Percentiles rank a stretch among this genome's conserved stretches.
These are phyloP conservation scores for Porcisia deanei DNA, from an alignment of 208 protist genomes.

Conservation along the genomic window DNA sequence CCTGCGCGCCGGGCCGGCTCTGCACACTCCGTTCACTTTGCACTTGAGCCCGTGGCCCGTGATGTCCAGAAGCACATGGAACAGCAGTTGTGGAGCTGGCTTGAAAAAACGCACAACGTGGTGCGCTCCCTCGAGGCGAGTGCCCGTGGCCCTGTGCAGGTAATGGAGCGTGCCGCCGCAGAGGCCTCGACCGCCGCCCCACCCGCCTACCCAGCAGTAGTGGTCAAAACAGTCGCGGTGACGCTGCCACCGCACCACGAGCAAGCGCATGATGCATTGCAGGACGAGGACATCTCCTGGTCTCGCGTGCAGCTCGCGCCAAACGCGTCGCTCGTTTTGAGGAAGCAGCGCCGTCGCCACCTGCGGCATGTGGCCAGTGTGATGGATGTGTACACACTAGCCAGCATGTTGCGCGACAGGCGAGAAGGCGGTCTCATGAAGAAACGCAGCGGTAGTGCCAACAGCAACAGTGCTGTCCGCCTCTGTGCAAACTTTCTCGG, in stretches of 20 bases:
- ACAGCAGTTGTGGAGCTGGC: constrained; percentile 36
- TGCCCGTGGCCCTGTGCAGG: constrained; percentile 22
- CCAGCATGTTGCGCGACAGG: constrained; percentile 28
- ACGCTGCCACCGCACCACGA: constrained; percentile 19
- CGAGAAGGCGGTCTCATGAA: neutral
- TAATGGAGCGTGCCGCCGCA: constrained; percentile 11
- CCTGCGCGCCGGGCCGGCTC: neutral
- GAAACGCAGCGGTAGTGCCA: neutral
- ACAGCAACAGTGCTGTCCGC: neutral
- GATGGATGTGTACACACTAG: constrained; percentile 32
- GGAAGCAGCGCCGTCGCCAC: constrained; percentile 10
- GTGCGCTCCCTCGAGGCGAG: constrained; percentile 6
- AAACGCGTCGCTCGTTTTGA: constrained; percentile 11
- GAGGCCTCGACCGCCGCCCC: neutral
- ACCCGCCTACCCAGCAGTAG: neutral
- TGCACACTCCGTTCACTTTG: constrained; percentile 24
- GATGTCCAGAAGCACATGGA: constrained; percentile 37
- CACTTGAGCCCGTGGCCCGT: constrained; percentile 21
- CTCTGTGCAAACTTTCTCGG: neutral
- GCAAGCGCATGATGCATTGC: neutral
- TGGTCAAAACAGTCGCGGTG: constrained; percentile 32
- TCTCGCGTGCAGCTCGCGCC: constrained; percentile 29
- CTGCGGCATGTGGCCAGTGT: constrained; percentile 21
- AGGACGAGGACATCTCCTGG: constrained; percentile 21
- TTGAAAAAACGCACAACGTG: constrained; percentile 16